Base-by-base conservation (phyloP, 306 rosid genomes). In the Morella rubra region DNA sequence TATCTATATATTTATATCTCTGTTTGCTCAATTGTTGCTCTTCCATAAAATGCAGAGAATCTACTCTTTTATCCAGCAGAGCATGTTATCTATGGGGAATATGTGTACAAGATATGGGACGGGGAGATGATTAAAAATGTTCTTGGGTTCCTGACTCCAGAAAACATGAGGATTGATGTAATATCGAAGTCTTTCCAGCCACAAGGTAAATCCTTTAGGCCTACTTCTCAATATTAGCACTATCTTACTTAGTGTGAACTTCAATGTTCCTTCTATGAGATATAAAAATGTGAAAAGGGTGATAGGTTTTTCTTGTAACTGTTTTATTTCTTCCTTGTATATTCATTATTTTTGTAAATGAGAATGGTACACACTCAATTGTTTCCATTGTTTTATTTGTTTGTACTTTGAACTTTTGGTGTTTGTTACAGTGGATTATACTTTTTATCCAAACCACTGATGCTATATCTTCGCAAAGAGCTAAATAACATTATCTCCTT, bases 121-220 rank as follows among this genome's bases (percentile, higher is more conserved):
- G 92, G 81, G 71, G 88, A 95, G 52, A 44, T 89, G 81, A 73
- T 95, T 68, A 84, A 86, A 75, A 74, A 84, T 77, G 80, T 90
- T 83, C 89, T 89, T 89, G 86, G 88, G 84, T 92, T 90, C 86
- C 88, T 95, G 47, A 78, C 87, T 69, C 97, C 99, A 9, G 96
- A 95, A 78, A 90, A 95, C 87, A 95, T 95, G 99, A 89, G 99
- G 82, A 69, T 92, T 74, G 99, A 92, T 80, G 89, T 87, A 74
- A 82, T 90, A 50, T 92, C 99, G 54, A 92, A 90, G 86, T 83
- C 86, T 73, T 84, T 49, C 7, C 83, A 81, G 71, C 78, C 87
- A 32, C 85, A 88, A 88, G 96, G 99, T 90, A 79, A 37, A 10
- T 77, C 81, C n/a, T 22, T 51, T 44, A 42, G 32, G 66, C 54